Evolutionary conservation across 2,329 filamentous ascomycete species (phyloP).

Genomic region (Claviceps sp.): DNA sequence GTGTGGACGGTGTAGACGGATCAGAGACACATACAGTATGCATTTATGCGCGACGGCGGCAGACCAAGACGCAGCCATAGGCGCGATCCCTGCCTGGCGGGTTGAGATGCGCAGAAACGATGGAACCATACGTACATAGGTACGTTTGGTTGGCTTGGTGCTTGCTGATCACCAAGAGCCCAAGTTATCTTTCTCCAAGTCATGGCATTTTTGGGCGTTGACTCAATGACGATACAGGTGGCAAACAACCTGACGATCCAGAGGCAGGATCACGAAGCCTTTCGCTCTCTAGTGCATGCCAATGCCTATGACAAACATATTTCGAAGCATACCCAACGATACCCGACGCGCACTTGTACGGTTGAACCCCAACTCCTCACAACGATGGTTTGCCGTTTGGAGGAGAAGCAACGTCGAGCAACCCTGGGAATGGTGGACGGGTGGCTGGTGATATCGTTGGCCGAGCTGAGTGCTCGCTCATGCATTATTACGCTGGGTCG

Average conservation of each 20-base stretch:
- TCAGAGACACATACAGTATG: background rate
- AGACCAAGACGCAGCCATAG: background rate
- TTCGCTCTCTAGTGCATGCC: background rate
- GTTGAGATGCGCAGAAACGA: background rate
- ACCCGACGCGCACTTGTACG: conserved; percentile 3
- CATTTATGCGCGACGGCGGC: background rate
- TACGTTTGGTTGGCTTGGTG: background rate
- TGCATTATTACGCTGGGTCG: conserved; percentile 1
- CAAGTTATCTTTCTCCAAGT: background rate
- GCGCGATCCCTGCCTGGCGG: background rate
- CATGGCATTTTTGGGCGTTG: conserved; percentile 1
- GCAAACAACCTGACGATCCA: background rate
- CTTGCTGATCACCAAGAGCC: background rate
- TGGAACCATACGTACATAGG: background rate
- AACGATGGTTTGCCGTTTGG: background rate
- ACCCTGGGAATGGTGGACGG: background rate
- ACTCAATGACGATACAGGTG: background rate
- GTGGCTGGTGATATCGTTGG: background rate
- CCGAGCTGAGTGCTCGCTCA: background rate
- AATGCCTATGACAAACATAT: background rate
- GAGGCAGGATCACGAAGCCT: background rate
- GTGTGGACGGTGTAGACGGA: conserved; percentile 4
- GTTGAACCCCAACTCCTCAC: background rate
- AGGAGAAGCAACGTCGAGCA: background rate
- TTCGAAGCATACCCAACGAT: conserved; percentile 3